Conservation (phyloP, 2,329 filamentous ascomycete species). For the Aspergillus puulaauensis region DNA sequence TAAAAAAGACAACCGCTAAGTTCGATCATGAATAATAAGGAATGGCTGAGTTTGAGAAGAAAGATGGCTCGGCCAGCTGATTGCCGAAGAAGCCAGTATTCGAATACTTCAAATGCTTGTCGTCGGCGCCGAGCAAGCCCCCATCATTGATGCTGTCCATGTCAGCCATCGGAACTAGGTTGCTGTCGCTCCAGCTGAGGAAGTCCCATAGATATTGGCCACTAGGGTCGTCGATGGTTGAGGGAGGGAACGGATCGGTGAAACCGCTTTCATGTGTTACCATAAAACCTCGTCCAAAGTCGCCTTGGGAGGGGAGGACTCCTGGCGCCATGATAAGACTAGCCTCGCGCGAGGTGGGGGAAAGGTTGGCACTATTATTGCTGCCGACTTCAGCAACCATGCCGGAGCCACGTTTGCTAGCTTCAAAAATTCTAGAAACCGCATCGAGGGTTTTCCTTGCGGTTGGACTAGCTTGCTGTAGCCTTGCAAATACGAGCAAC, state of each 20-base stretch:
- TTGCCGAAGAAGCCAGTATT: slow-evolving; percentile 20
- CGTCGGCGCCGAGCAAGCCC: slow-evolving; percentile 27
- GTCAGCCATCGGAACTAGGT: slow-evolving; percentile 30
- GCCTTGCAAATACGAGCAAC: slow-evolving; percentile 43
- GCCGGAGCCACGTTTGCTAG: slow-evolving; percentile 38
- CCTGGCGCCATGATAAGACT: slow-evolving; percentile 13
- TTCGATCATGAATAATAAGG: slow-evolving; percentile 23
- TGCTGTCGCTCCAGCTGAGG: slow-evolving; percentile 39
- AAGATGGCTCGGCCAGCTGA: slow-evolving; percentile 25
- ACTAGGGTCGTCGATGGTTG: slow-evolving; percentile 29
- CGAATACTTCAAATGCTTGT: slow-evolving; percentile 26
- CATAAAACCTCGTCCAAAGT: slow-evolving; percentile 19
- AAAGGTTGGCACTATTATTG: slow-evolving; percentile 13
- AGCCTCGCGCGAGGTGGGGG: slow-evolving; percentile 17
- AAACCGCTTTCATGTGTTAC: slow-evolving; percentile 22
- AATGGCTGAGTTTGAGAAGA: slow-evolving; percentile 25
- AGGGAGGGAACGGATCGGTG: slow-evolving; percentile 23
- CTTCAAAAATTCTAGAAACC: slow-evolving; percentile 64
- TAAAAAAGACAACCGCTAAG: not conserved
- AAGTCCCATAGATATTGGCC: slow-evolving; percentile 39
- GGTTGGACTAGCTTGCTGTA: slow-evolving; percentile 65
- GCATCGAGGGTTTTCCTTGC: slow-evolving; percentile 64
- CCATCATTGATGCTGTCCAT: slow-evolving; percentile 23
- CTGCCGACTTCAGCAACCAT: slow-evolving; percentile 15
- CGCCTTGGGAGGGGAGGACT: slow-evolving; percentile 14